phyloP scores from a whole-genome alignment of 108 stramenopile species.

The Stephanodiscus triporus region DNA sequence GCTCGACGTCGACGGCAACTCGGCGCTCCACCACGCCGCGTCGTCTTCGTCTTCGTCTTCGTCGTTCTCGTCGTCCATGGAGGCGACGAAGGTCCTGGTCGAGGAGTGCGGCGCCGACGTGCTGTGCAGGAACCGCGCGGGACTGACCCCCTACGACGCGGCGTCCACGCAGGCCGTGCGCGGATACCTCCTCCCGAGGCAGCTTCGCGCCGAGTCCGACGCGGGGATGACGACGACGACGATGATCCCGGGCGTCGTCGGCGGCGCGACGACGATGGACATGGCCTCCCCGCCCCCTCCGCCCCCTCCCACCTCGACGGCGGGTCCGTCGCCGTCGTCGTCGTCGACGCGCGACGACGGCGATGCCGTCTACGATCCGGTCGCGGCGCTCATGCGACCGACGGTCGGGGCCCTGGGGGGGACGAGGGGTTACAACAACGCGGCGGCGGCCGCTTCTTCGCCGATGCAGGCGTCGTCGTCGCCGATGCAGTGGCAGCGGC shows the following conservation, averaged over 20 bases:
- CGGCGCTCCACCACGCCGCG: conserved; percentile 78
- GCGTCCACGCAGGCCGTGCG: conserved; percentile 65
- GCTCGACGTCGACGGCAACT: conserved; percentile 66
- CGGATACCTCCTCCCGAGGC: conserved; percentile 82
- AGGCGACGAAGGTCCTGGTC: conserved; percentile 63
- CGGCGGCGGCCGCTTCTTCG: not conserved
- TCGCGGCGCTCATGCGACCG: conserved; percentile 47
- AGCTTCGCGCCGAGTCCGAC: conserved; percentile 87
- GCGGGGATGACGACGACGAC: conserved; percentile 18
- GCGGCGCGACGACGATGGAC: not conserved
- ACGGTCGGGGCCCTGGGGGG: conserved; percentile 21
- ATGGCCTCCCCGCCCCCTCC: not conserved
- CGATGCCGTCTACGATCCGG: conserved; percentile 28
- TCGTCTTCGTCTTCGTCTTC: conserved; percentile 29
- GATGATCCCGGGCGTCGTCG: not conserved
- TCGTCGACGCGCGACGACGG: not conserved
- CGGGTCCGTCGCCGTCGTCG: conserved; percentile 13
- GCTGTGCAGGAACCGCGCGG: conserved; percentile 59
- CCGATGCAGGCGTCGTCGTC: not conserved
- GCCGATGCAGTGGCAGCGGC: conserved; percentile 11
- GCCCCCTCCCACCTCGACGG: conserved; percentile 48
- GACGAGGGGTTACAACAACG: not conserved
- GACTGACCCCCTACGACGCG: conserved; percentile 85
- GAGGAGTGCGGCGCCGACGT: conserved; percentile 59
- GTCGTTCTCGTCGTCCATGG: conserved; percentile 19